Percentiles rank a stretch among this genome's conserved stretches.
Conservation (phyloP, 495 filamentous ascomycete genomes). For the Talaromyces proteolyticus region DNA sequence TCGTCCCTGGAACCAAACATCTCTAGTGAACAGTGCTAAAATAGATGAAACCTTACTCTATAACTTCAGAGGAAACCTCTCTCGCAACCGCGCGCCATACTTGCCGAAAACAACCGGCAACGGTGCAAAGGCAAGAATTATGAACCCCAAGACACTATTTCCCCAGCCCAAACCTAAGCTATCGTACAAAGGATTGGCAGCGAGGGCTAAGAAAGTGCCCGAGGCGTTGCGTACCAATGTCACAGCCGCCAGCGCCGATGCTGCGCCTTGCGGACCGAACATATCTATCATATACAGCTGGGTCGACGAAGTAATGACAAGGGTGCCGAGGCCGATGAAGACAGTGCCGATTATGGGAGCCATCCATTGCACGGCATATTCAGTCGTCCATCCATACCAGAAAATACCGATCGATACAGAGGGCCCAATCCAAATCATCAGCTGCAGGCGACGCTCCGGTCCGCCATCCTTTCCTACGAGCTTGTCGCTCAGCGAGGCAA, state of each 20-base stretch:
- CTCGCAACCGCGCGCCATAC: conserved; percentile 4
- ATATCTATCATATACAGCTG: conserved; percentile 60
- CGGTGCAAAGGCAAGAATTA: conserved; percentile 43
- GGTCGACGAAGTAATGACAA: conserved; percentile 5
- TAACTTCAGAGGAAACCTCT: conserved; percentile 3
- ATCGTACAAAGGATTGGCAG: conserved; percentile 44
- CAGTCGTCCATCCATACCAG: conserved; percentile 21
- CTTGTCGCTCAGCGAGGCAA: background rate
- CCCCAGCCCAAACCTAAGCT: conserved; percentile 49
- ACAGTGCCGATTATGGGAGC: conserved; percentile 18
- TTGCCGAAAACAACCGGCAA: conserved; percentile 20
- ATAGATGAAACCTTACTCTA: no score
- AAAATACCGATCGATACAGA: conserved; percentile 21
- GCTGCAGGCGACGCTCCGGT: conserved; percentile 3
- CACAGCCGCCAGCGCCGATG: conserved; percentile 2
- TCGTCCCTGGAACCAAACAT: no score
- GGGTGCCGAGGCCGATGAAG: conserved; percentile 14
- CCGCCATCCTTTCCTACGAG: background rate
- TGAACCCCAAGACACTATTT: conserved; percentile 47
- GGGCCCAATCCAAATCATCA: conserved; percentile 4
- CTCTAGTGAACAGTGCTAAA: no score
- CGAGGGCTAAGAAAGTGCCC: conserved; percentile 38
- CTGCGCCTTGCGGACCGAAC: conserved; percentile 56
- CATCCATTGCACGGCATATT: conserved; percentile 19
- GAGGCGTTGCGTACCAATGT: conserved; percentile 2